Conservation (phyloP, 2,329 filamentous ascomycete genomes). For the Magnaporthales sp. region DNA sequence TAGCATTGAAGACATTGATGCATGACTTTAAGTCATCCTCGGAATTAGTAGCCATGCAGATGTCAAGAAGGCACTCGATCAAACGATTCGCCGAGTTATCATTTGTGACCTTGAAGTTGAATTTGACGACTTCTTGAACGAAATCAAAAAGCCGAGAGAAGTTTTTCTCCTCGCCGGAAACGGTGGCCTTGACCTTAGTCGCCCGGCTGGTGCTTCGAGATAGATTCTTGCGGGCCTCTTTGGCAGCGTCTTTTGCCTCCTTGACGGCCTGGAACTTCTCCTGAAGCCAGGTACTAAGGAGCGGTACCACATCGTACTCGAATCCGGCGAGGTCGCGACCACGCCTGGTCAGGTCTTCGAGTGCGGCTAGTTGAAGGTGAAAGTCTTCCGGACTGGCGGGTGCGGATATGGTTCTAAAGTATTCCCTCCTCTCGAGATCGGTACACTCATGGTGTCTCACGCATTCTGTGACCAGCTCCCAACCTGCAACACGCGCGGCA, state of each 20-base stretch:
- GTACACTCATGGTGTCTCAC: constrained; percentile 53
- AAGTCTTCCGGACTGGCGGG: constrained; percentile 53
- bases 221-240: constrained; percentile 39
- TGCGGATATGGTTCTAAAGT: constrained; percentile 53
- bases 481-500: constrained; percentile 49
- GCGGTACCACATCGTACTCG: constrained; percentile 56
- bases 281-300: constrained; percentile 53
- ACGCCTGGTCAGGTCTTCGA: constrained; percentile 51
- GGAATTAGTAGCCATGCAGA: constrained; percentile 59
- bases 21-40: constrained; percentile 58
- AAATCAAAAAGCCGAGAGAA: constrained; percentile 57
- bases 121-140: constrained; percentile 62
- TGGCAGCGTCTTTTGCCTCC: constrained; percentile 36
- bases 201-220: constrained; percentile 28
- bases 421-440: constrained; percentile 58
- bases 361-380: constrained; percentile 53
- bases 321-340: constrained; percentile 58
- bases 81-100: constrained; percentile 52
- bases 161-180: constrained; percentile 48
- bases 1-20: constrained; percentile 58
- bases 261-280: constrained; percentile 45
- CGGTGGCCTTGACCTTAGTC: constrained; percentile 29
- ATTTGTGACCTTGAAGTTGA: constrained; percentile 61
- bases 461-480: constrained; percentile 57
- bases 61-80: constrained; percentile 53